Percentiles rank a stretch among this genome's conserved stretches.
These are phyloP conservation scores for Xylariaceae sp. DNA, from an alignment of 2,329 filamentous ascomycete genomes.

Conservation along the genomic window DNA sequence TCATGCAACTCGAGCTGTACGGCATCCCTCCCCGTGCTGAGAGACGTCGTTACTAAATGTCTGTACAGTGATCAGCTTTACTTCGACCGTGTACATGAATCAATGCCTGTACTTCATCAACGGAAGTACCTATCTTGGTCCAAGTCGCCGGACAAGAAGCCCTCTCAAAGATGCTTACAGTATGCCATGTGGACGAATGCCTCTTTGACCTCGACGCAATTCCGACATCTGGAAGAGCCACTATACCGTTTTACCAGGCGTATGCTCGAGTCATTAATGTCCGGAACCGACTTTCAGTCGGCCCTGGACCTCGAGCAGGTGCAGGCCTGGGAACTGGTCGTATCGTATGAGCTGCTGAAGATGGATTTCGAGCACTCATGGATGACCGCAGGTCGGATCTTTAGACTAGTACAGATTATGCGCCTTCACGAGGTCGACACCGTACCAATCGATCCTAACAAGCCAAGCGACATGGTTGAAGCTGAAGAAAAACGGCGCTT, in stretches of 20 bases:
- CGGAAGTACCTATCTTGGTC: conserved; percentile 5
- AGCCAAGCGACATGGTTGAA: conserved; percentile 20
- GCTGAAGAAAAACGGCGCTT: conserved; percentile 31
- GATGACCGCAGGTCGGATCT: conserved; percentile 32
- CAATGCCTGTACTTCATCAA: conserved; percentile 6
- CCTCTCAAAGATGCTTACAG: conserved; percentile 4
- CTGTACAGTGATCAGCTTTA: conserved; percentile 5
- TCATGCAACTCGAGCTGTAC: background rate
- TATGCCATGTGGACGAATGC: conserved; percentile 8
- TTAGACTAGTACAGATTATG: conserved; percentile 33
- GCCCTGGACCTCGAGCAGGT: conserved; percentile 23
- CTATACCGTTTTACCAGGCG: conserved; percentile 4
- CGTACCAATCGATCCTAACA: conserved; percentile 3
- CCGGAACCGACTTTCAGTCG: background rate
- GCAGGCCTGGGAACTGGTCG: conserved; percentile 33
- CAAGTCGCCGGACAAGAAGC: conserved; percentile 4
- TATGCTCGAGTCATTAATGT: conserved; percentile 3
- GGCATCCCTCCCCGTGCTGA: background rate
- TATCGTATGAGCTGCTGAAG: conserved; percentile 33
- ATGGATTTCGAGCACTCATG: conserved; percentile 29
- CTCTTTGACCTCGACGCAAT: conserved; percentile 4
- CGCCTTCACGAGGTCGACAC: conserved; percentile 30
- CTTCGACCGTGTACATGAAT: conserved; percentile 5
- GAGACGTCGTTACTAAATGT: background rate
- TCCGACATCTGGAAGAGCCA: conserved; percentile 4